Evolutionary conservation across 1,139 yeast genomes (phyloP).

Genomic region (Sugiyamaella paludigena): DNA sequence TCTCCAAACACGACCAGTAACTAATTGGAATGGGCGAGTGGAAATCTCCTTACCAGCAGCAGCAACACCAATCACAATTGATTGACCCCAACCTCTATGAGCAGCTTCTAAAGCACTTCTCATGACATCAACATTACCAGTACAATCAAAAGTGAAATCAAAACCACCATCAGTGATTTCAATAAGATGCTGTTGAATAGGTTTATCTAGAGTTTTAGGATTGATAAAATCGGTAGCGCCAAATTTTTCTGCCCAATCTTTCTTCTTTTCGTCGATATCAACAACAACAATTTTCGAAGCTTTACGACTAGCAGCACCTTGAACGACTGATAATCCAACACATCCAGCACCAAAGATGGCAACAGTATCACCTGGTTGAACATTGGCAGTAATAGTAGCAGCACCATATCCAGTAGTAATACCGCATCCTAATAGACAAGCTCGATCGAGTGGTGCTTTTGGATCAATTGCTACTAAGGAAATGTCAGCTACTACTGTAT

Average conservation of each 20-base stretch:
- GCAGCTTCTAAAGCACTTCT: slow-evolving; percentile 94
- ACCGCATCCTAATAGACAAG: slow-evolving; percentile 96
- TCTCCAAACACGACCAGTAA: slow-evolving; percentile 97
- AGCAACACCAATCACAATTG: slow-evolving; percentile 94
- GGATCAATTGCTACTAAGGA: slow-evolving; percentile 93
- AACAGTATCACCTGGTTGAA: slow-evolving; percentile 86
- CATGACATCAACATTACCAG: slow-evolving; percentile 95
- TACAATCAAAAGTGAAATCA: slow-evolving; percentile 95
- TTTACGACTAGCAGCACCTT: slow-evolving; percentile 83
- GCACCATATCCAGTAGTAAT: slow-evolving; percentile 99
- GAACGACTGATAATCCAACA: slow-evolving; percentile 92
- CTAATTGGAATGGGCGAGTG: slow-evolving; percentile 97
- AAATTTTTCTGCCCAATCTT: slow-evolving; percentile 80
- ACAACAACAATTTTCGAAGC: slow-evolving; percentile 83
- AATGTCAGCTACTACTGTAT: slow-evolving; percentile 96
- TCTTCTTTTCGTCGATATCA: slow-evolving; percentile 81
- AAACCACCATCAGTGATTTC: slow-evolving; percentile 96
- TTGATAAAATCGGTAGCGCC: slow-evolving; percentile 96
- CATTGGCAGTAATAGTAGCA: slow-evolving; percentile 90
- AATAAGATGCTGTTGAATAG: slow-evolving; percentile 78
- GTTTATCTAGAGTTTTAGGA: slow-evolving; percentile 66
- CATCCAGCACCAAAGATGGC: slow-evolving; percentile 98
- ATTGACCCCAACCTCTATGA: slow-evolving; percentile 99
- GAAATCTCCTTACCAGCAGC: slow-evolving; percentile 96
- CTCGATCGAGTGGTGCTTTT: slow-evolving; percentile 77